A percentile compares a stretch with the other conserved stretches of the same genome.
These are phyloP conservation scores for Citrus reticulata DNA, from an alignment of 345 rosid genomes.

Conservation along the genomic window DNA sequence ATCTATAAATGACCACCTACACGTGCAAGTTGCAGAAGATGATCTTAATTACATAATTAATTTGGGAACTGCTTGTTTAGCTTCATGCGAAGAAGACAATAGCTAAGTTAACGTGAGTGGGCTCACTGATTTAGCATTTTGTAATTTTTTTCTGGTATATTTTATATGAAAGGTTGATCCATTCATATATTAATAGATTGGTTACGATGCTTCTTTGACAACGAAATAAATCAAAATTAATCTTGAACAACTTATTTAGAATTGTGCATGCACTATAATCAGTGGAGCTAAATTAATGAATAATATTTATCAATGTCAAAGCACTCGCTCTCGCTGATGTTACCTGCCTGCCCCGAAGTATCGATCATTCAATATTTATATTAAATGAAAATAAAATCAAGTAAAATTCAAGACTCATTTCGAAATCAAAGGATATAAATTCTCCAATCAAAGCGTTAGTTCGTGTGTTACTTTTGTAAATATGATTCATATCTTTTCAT, in stretches of 20 bases:
- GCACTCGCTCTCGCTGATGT: conserved; percentile 24
- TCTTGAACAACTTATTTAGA: neutral
- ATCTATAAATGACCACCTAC: neutral
- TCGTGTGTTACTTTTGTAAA: conserved; percentile 1
- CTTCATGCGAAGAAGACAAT: neutral
- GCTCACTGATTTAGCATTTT: neutral
- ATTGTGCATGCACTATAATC: neutral
- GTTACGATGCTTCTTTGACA: conserved; percentile 10
- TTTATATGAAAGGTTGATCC: neutral
- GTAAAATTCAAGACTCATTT: neutral
- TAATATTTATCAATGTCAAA: neutral
- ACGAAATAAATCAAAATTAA: neutral
- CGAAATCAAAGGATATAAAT: neutral
- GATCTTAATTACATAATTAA: neutral
- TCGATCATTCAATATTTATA: neutral
- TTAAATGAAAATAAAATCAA: neutral
- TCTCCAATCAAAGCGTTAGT: conserved; percentile 3
- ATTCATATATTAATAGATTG: neutral
- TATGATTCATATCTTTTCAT: conserved; percentile 21
- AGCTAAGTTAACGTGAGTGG: neutral
- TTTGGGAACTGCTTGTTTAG: neutral
- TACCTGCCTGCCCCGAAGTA: conserved; percentile 16
- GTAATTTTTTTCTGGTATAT: neutral
- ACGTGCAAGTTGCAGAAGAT: neutral
- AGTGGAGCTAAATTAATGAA: conserved; percentile 2